Percentiles rank a stretch among this genome's conserved stretches.
Evolutionary conservation across 129 eudicot genomes (phyloP).

Genomic region (Pulicaria dysenterica): DNA sequence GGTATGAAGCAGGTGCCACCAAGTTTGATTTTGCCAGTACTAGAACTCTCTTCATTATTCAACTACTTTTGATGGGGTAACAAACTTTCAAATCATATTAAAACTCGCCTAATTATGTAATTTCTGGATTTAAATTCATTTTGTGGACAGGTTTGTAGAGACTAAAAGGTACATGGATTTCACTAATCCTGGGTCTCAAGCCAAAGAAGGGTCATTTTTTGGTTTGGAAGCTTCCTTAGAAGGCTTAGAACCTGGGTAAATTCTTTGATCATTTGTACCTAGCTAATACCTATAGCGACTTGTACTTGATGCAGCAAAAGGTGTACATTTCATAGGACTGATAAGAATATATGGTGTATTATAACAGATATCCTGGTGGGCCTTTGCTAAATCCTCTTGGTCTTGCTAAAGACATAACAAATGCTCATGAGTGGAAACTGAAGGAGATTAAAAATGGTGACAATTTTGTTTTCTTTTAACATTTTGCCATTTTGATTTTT

Average conservation of each 20-base stretch:
- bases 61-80: slow-evolving; percentile 91
- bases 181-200: slow-evolving; percentile 87
- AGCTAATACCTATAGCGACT: not conserved
- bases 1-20: slow-evolving; percentile 98
- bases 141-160: slow-evolving; percentile 70
- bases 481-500: not conserved
- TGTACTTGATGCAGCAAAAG: slow-evolving; percentile 9
- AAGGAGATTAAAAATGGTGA: slow-evolving; percentile 94
- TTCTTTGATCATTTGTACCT: not conserved
- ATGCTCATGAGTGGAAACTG: slow-evolving; percentile 79
- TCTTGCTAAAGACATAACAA: slow-evolving; percentile 73
- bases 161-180: slow-evolving; percentile 93
- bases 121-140: not conserved
- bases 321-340: not conserved
- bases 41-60: slow-evolving; percentile 71
- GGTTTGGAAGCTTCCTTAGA: slow-evolving; percentile 83
- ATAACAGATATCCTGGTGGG: slow-evolving; percentile 89
- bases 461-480: not conserved
- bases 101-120: not conserved
- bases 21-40: slow-evolving; percentile 88
- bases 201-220: slow-evolving; percentile 83
- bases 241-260: slow-evolving; percentile 92
- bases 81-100: not conserved
- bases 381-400: slow-evolving; percentile 93
- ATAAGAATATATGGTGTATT: not conserved